Base-by-base conservation (phyloP, 164 flowering plant genomes). In the Chimonanthus praecox region DNA sequence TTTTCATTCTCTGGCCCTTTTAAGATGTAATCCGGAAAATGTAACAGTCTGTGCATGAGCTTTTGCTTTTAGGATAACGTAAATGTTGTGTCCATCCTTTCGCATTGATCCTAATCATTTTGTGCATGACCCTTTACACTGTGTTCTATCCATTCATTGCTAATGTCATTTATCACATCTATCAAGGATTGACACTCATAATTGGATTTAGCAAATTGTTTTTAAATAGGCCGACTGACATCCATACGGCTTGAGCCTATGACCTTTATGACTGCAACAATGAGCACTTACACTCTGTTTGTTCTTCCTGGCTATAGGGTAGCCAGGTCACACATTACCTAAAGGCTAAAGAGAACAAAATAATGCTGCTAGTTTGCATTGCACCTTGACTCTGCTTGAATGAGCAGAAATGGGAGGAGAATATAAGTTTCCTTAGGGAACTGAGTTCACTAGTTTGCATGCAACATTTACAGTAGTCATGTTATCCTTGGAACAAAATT, bases 1-100 rank as follows among this genome's bases (percentile, higher is more conserved):
- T 33, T 33, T 33, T 33, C 33, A 33, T 33, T 33, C 33, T 1
- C 33, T 33, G 33, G 33, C 33, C 33, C 33, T 33, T 33, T 33
- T 33, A 33, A 68, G 58, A 48, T 68, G 54, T 68, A 47, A 8
- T 68, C 21, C 70, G 48, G 54, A 68, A 47, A 7, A 68, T 68
- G 44, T 68, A n/a, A n/a, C 7, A 68, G 6, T 16, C 8, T 54
- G 10, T 47, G 70, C 10, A 68, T 47, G 20, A 68, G 70, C 16
- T 68, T 68, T 68, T 68, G 21, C 51, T 11, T 68, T 9, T 20
- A 48, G 18, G 20, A 47, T 15, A 68, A 45, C 48, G 70, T 68
- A 68, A 68, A 68, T 68, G 70, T 48, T 48, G 46, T 46, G 68
- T 66, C 11, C 68, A 66, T n/a, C 4, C 60, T 13, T 54, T 66